phyloP scores from a whole-genome alignment of 2,329 filamentous ascomycete species.

The Apiospora malaysiana region DNA sequence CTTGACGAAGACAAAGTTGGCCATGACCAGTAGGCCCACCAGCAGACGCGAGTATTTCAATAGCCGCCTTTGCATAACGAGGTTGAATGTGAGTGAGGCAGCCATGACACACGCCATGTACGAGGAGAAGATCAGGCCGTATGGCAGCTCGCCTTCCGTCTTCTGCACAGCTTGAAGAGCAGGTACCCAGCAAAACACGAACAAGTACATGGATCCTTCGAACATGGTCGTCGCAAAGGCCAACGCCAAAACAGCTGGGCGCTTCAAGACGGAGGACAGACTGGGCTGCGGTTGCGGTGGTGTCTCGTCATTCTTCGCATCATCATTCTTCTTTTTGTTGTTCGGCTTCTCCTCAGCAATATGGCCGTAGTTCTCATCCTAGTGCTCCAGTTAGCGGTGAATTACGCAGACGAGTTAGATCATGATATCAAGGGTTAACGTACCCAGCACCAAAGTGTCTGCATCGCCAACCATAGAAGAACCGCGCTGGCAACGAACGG shows the following conservation, averaged over 20 bases:
- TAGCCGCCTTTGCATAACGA: constrained; percentile 38
- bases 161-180: constrained; percentile 53
- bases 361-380: constrained; percentile 34
- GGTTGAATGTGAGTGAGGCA: constrained; percentile 37
- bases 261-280: constrained; percentile 38
- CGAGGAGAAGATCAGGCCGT: constrained; percentile 37
- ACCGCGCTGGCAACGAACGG: constrained; percentile 56
- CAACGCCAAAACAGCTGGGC: constrained; percentile 57
- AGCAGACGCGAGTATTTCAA: constrained; percentile 44
- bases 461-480: constrained; percentile 49
- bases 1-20: constrained; percentile 48
- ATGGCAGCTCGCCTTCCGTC: constrained; percentile 36
- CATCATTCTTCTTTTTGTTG: constrained; percentile 19
- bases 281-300: constrained; percentile 23
- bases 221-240: constrained; percentile 61
- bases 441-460: constrained; percentile 57
- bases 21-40: constrained; percentile 40
- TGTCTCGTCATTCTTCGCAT: background rate
- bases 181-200: constrained; percentile 67
- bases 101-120: constrained; percentile 40
- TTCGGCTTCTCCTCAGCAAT: constrained; percentile 23
- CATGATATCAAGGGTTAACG: constrained; percentile 28
- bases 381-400: background rate
- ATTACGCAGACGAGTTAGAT: background rate
- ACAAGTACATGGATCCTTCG: constrained; percentile 67